Base-by-base conservation (phyloP, 306 rosid genomes). In the Casuarina cunninghamiana region DNA sequence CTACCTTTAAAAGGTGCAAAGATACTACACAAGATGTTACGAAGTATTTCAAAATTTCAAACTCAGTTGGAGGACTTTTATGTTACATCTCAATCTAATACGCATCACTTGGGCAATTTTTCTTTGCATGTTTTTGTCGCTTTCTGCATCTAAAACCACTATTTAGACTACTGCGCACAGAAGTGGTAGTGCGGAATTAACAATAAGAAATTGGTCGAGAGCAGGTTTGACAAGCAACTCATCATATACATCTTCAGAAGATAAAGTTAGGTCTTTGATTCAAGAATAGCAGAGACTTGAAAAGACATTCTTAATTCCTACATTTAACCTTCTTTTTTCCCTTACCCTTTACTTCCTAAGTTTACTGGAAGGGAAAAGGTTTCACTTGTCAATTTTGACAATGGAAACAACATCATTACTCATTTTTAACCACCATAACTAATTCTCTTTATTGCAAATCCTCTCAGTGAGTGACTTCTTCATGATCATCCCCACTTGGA, bases 371-470 rank as follows among this genome's bases (percentile, higher is more conserved):
- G 63, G 46, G 71, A 72, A 80, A 81, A 78, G 76, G 78, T 79
- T 84, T 51, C 82, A 82, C 80, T 78, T 38, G 61, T 80, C 78
- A 76, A 79, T 38, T 15, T 77, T 63, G 87, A 77, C 86, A 46
- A 77, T 68, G 73, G 77, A 77, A 58, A 80, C 79, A 43, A 74
- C 79, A 78, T 65, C 76, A 85, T 82, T 82, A 75, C 84, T 68
- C 80, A 39, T 41, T 19, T 16, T 6, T 57, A 87, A 75, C 87
- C 74, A 75, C 82, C 85, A 72, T 68, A 75, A 80, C 70, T 79
- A 77, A 79, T 55, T 72, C 67, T 75, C 74, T 85, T 89, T 85
- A 85, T 87, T 85, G 67, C 78, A 73, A 81, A 69, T 71, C 82
- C 50, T 49, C 83, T 79, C 21, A 42, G 48, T 81, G 60, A 70